Percentiles rank a stretch among this genome's conserved stretches.
Evolutionary conservation across 495 filamentous ascomycete species (phyloP).

Genomic region (Neurospora sp.): DNA sequence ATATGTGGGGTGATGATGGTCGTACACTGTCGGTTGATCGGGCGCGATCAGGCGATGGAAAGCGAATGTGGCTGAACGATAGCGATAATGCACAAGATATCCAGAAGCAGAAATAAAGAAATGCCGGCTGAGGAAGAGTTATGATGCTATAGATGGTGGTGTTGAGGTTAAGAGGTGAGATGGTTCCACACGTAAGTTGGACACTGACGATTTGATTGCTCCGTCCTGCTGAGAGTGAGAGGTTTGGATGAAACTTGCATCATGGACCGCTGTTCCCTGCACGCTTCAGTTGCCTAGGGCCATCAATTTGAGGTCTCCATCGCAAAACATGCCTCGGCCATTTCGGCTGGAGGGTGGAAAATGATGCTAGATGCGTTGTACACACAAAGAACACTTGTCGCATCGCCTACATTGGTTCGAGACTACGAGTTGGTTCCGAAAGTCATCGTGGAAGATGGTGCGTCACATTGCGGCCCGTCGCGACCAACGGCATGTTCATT

Average conservation of each 20-base stretch:
- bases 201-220: neutral
- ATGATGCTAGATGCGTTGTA: neutral
- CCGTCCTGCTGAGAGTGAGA: neutral
- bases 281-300: neutral
- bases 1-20: neutral
- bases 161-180: neutral
- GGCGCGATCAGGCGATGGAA: neutral
- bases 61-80: neutral
- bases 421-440: neutral
- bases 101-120: neutral
- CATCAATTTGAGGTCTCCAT: neutral
- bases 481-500: neutral
- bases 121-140: neutral
- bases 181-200: neutral
- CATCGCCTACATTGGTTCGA: neutral
- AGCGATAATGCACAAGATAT: neutral
- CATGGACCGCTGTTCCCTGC: neutral
- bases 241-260: neutral
- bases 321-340: neutral
- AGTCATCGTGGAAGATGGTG: neutral
- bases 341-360: neutral
- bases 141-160: neutral
- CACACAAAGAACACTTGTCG: neutral
- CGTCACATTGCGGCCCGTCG: neutral
- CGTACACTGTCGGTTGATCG: neutral